Conservation (phyloP, 2,329 filamentous ascomycete genomes). For the Cordyceps fumosorosea region DNA sequence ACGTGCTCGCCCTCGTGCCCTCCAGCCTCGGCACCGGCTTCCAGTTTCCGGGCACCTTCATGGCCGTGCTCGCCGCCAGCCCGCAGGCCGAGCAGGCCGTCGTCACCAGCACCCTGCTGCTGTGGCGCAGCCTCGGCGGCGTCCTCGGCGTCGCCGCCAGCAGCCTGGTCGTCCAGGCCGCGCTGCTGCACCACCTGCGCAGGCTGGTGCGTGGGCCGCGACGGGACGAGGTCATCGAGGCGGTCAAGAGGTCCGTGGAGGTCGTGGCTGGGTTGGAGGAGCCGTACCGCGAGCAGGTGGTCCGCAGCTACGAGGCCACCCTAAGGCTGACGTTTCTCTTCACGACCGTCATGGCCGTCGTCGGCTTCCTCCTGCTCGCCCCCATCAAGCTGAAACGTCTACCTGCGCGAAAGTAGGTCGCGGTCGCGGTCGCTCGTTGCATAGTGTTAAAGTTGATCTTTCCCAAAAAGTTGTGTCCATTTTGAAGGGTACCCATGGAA, state of each 20-base stretch:
- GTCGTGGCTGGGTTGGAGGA: conserved; percentile 40
- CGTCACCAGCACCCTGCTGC: conserved; percentile 61
- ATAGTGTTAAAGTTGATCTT: neutral
- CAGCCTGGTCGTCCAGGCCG: conserved; percentile 68
- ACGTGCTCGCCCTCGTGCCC: conserved; percentile 52
- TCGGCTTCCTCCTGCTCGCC: conserved; percentile 41
- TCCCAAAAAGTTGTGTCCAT: neutral
- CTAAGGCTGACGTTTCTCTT: conserved; percentile 41
- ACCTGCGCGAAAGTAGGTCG: conserved; percentile 32
- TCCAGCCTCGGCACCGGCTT: conserved; percentile 55
- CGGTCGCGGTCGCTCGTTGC: neutral
- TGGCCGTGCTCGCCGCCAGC: conserved; percentile 55
- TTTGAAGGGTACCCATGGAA: neutral
- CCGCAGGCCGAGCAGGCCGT: conserved; percentile 59
- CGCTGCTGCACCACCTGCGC: conserved; percentile 53
- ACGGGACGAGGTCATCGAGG: conserved; percentile 48
- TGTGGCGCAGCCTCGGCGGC: conserved; percentile 65
- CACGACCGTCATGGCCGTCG: conserved; percentile 39
- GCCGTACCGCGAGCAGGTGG: conserved; percentile 46
- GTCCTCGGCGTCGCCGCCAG: conserved; percentile 69
- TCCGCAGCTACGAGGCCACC: conserved; percentile 47
- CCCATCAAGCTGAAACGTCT: conserved; percentile 50
- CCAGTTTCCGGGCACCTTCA: conserved; percentile 57
- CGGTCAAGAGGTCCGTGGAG: conserved; percentile 48
- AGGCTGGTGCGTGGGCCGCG: conserved; percentile 50